Evolutionary conservation across 257 asterid genomes (phyloP).

Genomic region (Lantana camara): DNA sequence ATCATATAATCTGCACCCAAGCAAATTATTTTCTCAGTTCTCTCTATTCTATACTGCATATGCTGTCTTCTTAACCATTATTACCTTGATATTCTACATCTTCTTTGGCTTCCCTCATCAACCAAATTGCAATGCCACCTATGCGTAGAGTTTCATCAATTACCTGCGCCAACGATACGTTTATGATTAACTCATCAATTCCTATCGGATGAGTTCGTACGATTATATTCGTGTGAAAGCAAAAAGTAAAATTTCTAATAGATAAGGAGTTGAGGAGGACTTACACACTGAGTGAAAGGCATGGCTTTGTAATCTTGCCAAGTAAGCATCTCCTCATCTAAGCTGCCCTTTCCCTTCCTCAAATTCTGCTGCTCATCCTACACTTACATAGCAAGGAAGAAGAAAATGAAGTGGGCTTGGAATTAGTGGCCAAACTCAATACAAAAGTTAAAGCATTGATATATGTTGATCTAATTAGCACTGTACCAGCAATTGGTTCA

Average conservation of each 20-base stretch:
- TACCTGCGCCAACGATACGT: slow-evolving; percentile 45
- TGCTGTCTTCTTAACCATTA: no score
- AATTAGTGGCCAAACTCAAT: not conserved
- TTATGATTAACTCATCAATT: no score
- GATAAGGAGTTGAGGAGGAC: slow-evolving; percentile 28
- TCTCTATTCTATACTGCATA: no score
- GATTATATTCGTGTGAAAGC: no score
- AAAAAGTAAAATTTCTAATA: not conserved
- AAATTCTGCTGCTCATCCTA: slow-evolving; percentile 80
- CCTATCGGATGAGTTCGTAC: no score
- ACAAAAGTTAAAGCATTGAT: not conserved
- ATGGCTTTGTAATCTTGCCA: slow-evolving; percentile 88
- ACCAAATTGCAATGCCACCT: slow-evolving; percentile 92
- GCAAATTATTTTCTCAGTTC: not conserved
- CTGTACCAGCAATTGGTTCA: slow-evolving; percentile 75
- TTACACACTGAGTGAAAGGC: slow-evolving; percentile 88
- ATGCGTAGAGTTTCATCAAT: slow-evolving; percentile 87
- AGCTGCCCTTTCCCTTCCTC: slow-evolving; percentile 37
- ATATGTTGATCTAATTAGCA: slow-evolving; percentile 4
- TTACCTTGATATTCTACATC: slow-evolving; percentile 71
- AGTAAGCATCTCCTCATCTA: slow-evolving; percentile 51
- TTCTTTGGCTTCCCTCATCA: slow-evolving; percentile 88
- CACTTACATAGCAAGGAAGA: slow-evolving; percentile 21
- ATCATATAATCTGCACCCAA: slow-evolving; percentile 63
- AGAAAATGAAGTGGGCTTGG: slow-evolving; percentile 17